Evolutionary conservation across 192 early-diverging fungal genomes (phyloP).

Genomic region (Allomyces macrogynus): DNA sequence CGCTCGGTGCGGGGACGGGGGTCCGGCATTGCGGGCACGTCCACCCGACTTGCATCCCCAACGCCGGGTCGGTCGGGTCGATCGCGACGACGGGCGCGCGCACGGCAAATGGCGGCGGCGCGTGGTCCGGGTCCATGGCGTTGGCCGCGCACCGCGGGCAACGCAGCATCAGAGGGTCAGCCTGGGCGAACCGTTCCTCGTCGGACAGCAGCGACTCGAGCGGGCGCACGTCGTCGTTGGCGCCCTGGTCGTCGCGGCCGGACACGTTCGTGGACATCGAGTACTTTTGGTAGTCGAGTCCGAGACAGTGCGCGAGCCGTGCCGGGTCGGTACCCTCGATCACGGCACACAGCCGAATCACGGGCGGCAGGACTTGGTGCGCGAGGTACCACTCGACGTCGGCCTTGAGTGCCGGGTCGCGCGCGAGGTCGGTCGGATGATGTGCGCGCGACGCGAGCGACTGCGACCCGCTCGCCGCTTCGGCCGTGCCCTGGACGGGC

Average conservation of each 20-base stretch:
- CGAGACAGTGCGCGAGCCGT: conserved; percentile 63
- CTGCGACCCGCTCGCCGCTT: conserved; percentile 8
- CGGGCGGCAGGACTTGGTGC: conserved; percentile 77
- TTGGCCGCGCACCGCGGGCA: conserved; percentile 27
- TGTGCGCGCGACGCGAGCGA: conserved; percentile 51
- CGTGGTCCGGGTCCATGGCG: neutral
- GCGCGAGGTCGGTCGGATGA: conserved; percentile 62
- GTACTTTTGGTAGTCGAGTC: conserved; percentile 51
- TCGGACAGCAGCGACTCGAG: conserved; percentile 53
- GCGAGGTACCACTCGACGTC: conserved; percentile 84
- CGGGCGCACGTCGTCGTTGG: conserved; percentile 38
- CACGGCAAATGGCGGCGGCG: neutral
- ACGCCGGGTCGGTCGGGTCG: neutral
- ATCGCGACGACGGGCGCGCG: neutral
- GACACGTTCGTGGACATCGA: conserved; percentile 6
- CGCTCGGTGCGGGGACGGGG: conserved; percentile 17
- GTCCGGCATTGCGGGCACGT: conserved; percentile 22
- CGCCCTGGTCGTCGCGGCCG: conserved; percentile 5
- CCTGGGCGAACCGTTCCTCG: conserved; percentile 53
- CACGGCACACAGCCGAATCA: conserved; percentile 58
- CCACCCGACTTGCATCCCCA: conserved; percentile 27
- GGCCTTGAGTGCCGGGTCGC: conserved; percentile 19
- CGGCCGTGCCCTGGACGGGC: conserved; percentile 7
- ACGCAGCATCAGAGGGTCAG: conserved; percentile 35
- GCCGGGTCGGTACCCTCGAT: conserved; percentile 66